phyloP scores from a whole-genome alignment of 768 basidiomycete genomes.

The Hygrophoropsis aurantiaca region DNA sequence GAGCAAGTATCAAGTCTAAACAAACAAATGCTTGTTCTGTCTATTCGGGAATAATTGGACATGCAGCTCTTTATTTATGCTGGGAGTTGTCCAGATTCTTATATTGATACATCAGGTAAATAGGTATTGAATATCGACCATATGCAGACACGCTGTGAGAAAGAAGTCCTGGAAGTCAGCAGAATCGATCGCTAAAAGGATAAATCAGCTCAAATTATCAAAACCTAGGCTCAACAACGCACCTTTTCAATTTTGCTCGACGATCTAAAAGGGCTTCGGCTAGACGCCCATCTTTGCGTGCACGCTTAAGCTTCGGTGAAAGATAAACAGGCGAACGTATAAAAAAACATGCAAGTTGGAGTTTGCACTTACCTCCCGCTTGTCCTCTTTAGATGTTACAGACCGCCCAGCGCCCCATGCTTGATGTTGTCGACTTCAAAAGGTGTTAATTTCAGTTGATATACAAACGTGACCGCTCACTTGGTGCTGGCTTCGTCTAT shows the following conservation, averaged over 20 bases:
- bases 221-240: slow-evolving; percentile 8
- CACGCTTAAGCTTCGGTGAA: slow-evolving; percentile 72
- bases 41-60: slow-evolving; percentile 1
- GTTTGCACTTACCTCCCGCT: slow-evolving; percentile 57
- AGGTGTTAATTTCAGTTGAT: slow-evolving; percentile 1
- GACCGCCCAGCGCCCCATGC: slow-evolving; percentile 83
- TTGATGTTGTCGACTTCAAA: slow-evolving; percentile 65
- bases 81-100: not conserved
- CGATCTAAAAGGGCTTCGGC: slow-evolving; percentile 80
- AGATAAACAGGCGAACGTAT: slow-evolving; percentile 7
- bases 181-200: slow-evolving; percentile 44
- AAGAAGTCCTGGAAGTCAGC: slow-evolving; percentile 24
- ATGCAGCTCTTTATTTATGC: not conserved
- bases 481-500: slow-evolving; percentile 77
- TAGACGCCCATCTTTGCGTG: slow-evolving; percentile 75
- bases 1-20: too few species aligned
- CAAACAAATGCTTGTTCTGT: too few species aligned
- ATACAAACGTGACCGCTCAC: slow-evolving; percentile 42
- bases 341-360: slow-evolving; percentile 1
- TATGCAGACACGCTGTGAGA: slow-evolving; percentile 15
- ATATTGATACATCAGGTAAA: not conserved
- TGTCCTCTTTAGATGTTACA: slow-evolving; percentile 68
- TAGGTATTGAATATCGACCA: not conserved
- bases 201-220: slow-evolving; percentile 5
- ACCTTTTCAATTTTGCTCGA: slow-evolving; percentile 84